Evolutionary conservation across 257 asterid species (phyloP).

Genomic region (Przewalskia tangutica): DNA sequence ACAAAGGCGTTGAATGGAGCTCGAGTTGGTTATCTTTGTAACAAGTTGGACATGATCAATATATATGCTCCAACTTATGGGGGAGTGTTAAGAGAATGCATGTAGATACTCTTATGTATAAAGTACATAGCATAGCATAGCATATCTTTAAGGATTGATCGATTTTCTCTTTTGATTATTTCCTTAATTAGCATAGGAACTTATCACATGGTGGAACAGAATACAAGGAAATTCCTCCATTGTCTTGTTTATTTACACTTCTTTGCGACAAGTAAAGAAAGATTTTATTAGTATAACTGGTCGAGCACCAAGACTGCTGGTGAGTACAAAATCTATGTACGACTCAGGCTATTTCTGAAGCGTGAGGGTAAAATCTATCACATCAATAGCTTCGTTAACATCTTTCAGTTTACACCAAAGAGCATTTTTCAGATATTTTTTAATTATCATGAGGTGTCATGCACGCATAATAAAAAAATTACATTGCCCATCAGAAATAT

Average conservation of each 20-base stretch:
- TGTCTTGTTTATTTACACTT: too few relatives aligned
- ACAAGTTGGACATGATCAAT: too few relatives aligned
- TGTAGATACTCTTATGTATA: too few relatives aligned
- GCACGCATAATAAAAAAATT: neutral
- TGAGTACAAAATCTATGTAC: neutral
- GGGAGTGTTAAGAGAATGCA: too few relatives aligned
- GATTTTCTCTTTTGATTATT: neutral
- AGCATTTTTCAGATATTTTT: neutral
- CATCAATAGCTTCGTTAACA: neutral
- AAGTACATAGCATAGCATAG: neutral
- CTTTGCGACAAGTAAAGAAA: neutral
- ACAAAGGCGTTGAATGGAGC: too few relatives aligned
- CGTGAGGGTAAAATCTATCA: neutral
- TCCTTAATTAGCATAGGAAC: too few relatives aligned
- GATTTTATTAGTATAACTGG: neutral
- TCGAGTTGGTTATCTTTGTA: too few relatives aligned
- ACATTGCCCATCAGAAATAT: neutral
- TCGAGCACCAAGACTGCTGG: neutral
- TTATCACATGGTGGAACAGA: too few relatives aligned
- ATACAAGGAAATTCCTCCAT: too few relatives aligned
- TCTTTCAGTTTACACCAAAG: neutral
- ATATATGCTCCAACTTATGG: too few relatives aligned
- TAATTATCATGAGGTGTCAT: neutral
- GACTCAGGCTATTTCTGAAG: neutral
- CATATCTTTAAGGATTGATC: neutral